Conservation (phyloP, 345 rosid species). For the Euphorbia pulcherrima region DNA sequence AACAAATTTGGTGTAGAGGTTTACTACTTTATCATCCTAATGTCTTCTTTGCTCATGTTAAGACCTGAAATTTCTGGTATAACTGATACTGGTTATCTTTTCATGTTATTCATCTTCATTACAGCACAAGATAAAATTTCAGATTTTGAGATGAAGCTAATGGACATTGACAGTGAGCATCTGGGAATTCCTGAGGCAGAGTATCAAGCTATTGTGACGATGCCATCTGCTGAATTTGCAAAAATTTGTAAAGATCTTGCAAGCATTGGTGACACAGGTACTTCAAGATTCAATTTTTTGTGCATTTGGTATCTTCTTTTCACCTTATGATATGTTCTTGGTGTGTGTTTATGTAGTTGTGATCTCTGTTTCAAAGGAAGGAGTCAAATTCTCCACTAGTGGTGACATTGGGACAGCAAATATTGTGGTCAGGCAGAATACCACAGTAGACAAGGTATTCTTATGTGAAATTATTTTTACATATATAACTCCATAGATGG, state of each 20-base stretch:
- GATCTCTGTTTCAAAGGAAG: slow-evolving; percentile 94
- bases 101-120: slow-evolving; percentile 7
- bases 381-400: slow-evolving; percentile 90
- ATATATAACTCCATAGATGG: neutral
- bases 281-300: neutral
- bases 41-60: neutral
- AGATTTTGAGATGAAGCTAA: slow-evolving; percentile 95
- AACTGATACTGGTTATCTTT: neutral
- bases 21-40: neutral
- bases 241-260: slow-evolving; percentile 89
- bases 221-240: slow-evolving; percentile 92
- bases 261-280: slow-evolving; percentile 95
- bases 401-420: slow-evolving; percentile 97
- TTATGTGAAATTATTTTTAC: neutral
- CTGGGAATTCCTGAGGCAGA: slow-evolving; percentile 98
- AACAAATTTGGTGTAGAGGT: neutral
- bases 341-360: slow-evolving; percentile 47
- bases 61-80: neutral
- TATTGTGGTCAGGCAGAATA: slow-evolving; percentile 89
- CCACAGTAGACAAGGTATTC: slow-evolving; percentile 80
- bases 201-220: slow-evolving; percentile 86
- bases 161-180: slow-evolving; percentile 98
- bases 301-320: neutral
- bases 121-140: slow-evolving; percentile 93
- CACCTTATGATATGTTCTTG: neutral